Base-by-base conservation (phyloP, 768 basidiomycete genomes). In the Suillus variegatus region DNA sequence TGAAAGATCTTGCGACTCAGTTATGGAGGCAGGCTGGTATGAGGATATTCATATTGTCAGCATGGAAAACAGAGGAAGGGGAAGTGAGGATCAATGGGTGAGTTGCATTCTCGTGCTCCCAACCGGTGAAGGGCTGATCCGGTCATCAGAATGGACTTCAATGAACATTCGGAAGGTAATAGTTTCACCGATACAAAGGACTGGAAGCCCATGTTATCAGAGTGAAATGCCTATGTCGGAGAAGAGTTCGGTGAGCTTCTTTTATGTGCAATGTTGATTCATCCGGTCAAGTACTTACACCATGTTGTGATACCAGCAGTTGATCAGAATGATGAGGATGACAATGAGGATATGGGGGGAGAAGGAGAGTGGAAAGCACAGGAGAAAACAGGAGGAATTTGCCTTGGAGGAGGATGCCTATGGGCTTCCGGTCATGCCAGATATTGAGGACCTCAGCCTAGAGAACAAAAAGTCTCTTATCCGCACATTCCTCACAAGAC, bases 11-110 rank as follows among this genome's bases (percentile, higher is more conserved):
- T 6, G 54, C 63, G 1, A 43, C 32, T 6, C 2, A 60, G 13
- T 55, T 64, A 28, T 64, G 43, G 25, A 56, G 13, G 54, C 63
- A 64, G 25, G 38, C 51, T 20, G 54, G 63, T 9, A 36, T 36
- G 36, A 36, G 36, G 36, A 36, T 36, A 36, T 36, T 36, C 1
- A 36, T 36, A 36, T 36, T 36, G 36, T 36, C 36, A 36, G 36
- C 36, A 36, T 36, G 36, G 9, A 36, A 36, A 36, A 36, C 36
- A 52, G 14, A 54, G 52, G 52, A 54, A 18, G 52, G 32, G 6
- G 28, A 54, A 20, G 28, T 54, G 3, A 32, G 52, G 18, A 32
- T 54, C 28, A 54, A 54, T 35, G 52, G 32, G 52, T 20, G 28
- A 54, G 52, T 54, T 35, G 4, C 4, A 54, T 10, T 22, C 12